These are phyloP conservation scores for barley (Hordeum vulgare) DNA, from an alignment of 176 grass and related monocot genomes.

Conservation along the genomic window DNA sequence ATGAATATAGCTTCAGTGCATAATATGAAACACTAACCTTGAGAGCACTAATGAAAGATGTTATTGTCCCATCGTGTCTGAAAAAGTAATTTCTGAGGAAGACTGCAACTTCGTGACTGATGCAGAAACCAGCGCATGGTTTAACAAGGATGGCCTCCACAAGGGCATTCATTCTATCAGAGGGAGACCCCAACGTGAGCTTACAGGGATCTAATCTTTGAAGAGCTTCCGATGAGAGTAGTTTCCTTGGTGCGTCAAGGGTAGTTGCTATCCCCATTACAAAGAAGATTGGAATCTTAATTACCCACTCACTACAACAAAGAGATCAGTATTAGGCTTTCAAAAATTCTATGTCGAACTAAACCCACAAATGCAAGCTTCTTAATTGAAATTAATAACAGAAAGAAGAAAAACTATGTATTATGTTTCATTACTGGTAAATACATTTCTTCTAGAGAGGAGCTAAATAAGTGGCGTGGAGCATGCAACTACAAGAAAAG, in stretches of 20 bases:
- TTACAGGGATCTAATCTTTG: conserved; percentile 69
- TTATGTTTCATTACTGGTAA: neutral
- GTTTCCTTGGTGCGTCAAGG: conserved; percentile 69
- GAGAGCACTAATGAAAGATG: conserved; percentile 86
- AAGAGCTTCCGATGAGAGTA: conserved; percentile 74
- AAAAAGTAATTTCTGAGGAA: conserved; percentile 97
- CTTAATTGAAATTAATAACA: neutral
- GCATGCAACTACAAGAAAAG: neutral
- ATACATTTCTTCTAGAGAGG: neutral
- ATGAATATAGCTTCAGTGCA: neutral
- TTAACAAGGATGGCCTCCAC: conserved; percentile 78
- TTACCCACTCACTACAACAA: conserved; percentile 67
- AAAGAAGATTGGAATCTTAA: conserved; percentile 89
- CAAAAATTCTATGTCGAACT: neutral
- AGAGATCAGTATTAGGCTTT: neutral
- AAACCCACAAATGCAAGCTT: neutral
- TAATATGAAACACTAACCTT: conserved; percentile 48
- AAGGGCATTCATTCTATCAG: conserved; percentile 85
- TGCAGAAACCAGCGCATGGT: conserved; percentile 52
- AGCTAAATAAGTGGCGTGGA: neutral
- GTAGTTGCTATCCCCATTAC: conserved; percentile 83
- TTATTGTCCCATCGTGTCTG: conserved; percentile 79
- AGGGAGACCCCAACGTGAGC: conserved; percentile 66
- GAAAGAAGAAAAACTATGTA: neutral
- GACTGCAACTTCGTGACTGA: conserved; percentile 59